Evolutionary conservation across 495 filamentous ascomycete species (phyloP), one percentile per base, ranked within the genome.

Genomic region (Aspergillus nidulans): DNA sequence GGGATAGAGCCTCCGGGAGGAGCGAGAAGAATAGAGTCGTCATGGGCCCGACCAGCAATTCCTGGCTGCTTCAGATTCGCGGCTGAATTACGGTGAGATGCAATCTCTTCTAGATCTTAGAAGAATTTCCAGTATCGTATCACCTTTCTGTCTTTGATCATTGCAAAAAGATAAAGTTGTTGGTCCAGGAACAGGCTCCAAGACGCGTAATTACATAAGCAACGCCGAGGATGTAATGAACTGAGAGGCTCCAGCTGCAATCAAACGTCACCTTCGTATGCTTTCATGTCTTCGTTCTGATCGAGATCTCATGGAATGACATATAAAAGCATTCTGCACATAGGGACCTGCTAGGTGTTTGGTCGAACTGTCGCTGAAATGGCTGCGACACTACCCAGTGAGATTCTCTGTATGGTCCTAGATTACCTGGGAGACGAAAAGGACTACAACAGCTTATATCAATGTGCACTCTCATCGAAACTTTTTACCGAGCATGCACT

Each of bases 1-100:
- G 81, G 24, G 81, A 74, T 19, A 92, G 77, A 8, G 87, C 87
- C 48, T 87, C 81, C 28, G 91, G 89, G 42, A 77, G 82, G 32
- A 98, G 74, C 0, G 89, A 88, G 60, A 97, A 91, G 43, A 81
- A 84, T 19, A 96, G 69, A n/a, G 82, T 76, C 7, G 85, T 76
- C 88, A 90, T 92, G 21, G 42, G 42, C 43, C 23, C 30, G 15
- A 34, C 9, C 9, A 34, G 9, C 30, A 13, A 13, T 3, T 13
- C 30, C 30, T 34, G 30, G 4, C 9, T 4, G 26, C 26, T 28
- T 28, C 26, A 28, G 10, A 34, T 34, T 10, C 30, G 30, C 30
- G 30, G 4, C 26, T 28, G 4, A 4, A 28, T 4, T 28, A 28
- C 26, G 4, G 4, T 28, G 26, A 28, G 4, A 9, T 28, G 26